Evolutionary conservation across 768 basidiomycete species (phyloP).

Genomic region (Trametes maxima): DNA sequence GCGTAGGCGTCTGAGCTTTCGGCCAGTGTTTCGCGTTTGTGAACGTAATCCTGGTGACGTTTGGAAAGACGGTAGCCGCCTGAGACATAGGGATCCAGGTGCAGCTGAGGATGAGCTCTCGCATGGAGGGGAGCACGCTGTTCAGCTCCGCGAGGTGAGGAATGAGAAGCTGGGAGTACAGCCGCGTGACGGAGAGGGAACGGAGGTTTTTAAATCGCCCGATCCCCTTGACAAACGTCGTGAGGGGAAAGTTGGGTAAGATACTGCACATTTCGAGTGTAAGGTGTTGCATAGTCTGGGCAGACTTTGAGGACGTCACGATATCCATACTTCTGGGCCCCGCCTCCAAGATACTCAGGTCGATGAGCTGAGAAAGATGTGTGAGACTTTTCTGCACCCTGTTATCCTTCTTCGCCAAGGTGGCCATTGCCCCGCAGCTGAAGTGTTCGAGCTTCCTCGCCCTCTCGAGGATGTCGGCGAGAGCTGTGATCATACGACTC

Average conservation of each 20-base stretch:
- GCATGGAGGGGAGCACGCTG: constrained; percentile 1
- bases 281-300: no score
- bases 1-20: neutral
- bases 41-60: neutral
- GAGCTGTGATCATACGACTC: neutral
- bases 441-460: neutral
- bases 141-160: no score
- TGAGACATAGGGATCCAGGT: constrained; percentile 1
- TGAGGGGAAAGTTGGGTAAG: no score
- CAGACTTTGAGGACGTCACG: no score
- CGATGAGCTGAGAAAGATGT: neutral
- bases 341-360: neutral
- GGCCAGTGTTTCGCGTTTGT: no score
- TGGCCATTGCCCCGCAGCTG: constrained; percentile 13
- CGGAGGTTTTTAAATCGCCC: neutral
- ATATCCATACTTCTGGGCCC: no score
- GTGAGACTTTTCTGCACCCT: neutral
- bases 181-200: neutral
- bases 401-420: neutral
- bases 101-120: neutral
- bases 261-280: no score
- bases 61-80: neutral
- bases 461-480: constrained; percentile 6
- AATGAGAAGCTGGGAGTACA: neutral
- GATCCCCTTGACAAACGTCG: no score